Conservation (phyloP, 2,329 filamentous ascomycete genomes). For the Botrytis aclada region DNA sequence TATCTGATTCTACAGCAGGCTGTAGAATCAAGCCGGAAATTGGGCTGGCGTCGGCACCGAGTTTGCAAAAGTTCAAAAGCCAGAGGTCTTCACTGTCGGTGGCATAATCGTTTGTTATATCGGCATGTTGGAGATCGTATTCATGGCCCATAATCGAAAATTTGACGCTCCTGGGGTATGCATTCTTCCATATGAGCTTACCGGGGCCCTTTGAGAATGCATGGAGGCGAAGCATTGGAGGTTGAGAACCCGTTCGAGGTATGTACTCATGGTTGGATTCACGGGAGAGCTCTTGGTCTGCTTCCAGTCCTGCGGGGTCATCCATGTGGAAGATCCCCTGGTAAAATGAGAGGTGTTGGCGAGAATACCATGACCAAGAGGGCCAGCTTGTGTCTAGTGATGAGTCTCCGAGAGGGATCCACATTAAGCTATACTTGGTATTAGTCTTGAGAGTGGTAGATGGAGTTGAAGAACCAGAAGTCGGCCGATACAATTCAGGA, state of each 20-base stretch:
- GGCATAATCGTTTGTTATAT: neutral
- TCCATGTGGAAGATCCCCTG: neutral
- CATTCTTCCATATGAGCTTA: neutral
- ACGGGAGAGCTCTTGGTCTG: neutral
- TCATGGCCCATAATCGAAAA: neutral
- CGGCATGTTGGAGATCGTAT: neutral
- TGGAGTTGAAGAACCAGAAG: neutral
- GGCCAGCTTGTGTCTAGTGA: neutral
- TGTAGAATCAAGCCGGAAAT: neutral
- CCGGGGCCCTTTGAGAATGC: neutral
- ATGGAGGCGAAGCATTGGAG: neutral
- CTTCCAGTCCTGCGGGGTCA: neutral
- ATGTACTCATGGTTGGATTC: neutral
- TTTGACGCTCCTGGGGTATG: neutral
- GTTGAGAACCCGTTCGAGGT: neutral
- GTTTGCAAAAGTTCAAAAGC: neutral
- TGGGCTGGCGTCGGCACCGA: neutral
- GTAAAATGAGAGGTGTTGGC: neutral
- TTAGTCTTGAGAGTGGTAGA: neutral
- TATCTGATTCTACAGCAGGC: neutral
- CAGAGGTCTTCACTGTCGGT: neutral
- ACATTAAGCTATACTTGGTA: neutral
- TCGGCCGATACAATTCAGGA: too few relatives aligned
- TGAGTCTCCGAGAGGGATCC: neutral
- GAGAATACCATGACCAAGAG: neutral